phyloP scores from a whole-genome alignment of 495 filamentous ascomycete genomes.

The Lasiosphaeriaceae sp. region DNA sequence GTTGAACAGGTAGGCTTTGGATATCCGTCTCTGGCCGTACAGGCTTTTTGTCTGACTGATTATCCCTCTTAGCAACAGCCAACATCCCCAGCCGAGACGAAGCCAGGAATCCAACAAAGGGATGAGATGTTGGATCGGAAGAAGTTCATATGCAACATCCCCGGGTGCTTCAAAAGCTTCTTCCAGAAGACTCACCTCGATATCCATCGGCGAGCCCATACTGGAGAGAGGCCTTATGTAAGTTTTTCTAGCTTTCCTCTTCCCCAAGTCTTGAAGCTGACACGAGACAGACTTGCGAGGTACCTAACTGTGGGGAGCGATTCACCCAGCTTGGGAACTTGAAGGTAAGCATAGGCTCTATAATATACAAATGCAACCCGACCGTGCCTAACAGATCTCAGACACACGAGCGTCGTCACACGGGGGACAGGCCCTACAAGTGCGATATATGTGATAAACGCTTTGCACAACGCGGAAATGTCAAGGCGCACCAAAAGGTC shows the following conservation, averaged over 20 bases:
- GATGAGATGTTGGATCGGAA: constrained; percentile 42
- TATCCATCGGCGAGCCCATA: constrained; percentile 86
- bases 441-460: constrained; percentile 81
- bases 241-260: constrained; percentile 27
- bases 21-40: not conserved
- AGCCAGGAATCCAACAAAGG: not conserved
- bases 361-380: too few relatives aligned
- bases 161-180: constrained; percentile 77
- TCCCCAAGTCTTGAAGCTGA: not conserved
- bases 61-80: not conserved
- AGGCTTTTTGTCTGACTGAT: not conserved
- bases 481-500: constrained; percentile 80
- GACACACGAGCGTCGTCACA: constrained; percentile 28
- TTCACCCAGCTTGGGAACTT: constrained; percentile 90
- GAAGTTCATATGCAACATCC: constrained; percentile 71
- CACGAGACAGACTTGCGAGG: constrained; percentile 57
- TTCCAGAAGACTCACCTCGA: constrained; percentile 91
- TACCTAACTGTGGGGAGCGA: constrained; percentile 74
- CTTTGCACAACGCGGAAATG: constrained; percentile 86
- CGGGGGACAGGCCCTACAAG: constrained; percentile 79
- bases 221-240: constrained; percentile 88
- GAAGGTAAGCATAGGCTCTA: constrained; percentile 53
- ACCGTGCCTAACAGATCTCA: constrained; percentile 12
- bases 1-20: constrained; percentile 6
- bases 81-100: not conserved